phyloP scores from a whole-genome alignment of 2,329 filamentous ascomycete genomes.

The Meredithiella fracta region DNA sequence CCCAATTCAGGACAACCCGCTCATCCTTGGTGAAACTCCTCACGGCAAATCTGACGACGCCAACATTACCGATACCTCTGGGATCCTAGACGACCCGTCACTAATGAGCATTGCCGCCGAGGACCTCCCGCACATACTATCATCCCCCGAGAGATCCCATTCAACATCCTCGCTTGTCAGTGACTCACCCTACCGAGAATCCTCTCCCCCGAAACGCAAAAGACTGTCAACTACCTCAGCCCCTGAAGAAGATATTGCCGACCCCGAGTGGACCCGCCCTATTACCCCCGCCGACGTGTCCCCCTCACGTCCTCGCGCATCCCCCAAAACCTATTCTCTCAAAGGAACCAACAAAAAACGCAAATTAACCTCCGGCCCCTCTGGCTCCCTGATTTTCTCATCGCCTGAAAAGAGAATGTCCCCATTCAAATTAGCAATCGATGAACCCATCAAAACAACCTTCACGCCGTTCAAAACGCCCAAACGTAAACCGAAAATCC shows the following conservation, averaged over 20 bases:
- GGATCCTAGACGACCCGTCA: neutral
- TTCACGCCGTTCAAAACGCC: neutral
- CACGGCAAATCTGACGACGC: neutral
- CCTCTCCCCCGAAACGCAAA: neutral
- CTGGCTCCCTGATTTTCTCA: neutral
- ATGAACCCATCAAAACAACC: neutral
- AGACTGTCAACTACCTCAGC: neutral
- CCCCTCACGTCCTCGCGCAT: neutral
- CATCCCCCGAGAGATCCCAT: neutral
- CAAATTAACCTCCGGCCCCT: neutral
- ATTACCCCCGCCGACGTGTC: neutral
- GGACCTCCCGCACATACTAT: neutral
- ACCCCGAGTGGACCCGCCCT: neutral
- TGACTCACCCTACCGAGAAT: neutral
- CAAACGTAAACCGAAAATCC: neutral
- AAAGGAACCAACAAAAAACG: neutral
- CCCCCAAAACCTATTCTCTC: slow-evolving; percentile 5
- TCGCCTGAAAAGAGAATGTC: neutral
- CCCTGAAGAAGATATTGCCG: neutral
- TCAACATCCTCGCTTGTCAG: neutral
- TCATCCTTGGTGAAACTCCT: neutral
- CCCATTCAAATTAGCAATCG: neutral
- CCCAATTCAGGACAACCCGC: too few relatives aligned
- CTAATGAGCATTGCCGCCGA: neutral
- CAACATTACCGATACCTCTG: neutral